Base-by-base conservation (phyloP, 1,139 yeast species). In the Blastobotrys serpentis region DNA sequence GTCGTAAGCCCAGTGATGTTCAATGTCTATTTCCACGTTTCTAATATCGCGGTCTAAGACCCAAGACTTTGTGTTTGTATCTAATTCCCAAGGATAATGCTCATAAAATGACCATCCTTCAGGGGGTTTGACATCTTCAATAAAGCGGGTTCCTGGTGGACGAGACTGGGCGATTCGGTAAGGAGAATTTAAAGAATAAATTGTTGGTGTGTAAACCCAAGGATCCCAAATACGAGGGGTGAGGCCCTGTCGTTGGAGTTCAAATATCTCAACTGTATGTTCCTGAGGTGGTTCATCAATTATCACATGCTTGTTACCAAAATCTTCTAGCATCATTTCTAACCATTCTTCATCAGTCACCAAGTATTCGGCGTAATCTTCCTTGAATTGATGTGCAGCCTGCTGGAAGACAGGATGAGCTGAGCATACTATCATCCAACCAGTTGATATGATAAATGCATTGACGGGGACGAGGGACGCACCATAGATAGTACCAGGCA, bases 381-480 rank as follows among this genome's bases (percentile, higher is more conserved):
- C 50, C 37, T 51, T 42, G 19, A 8, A 18, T 43, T 52, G 41
- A 47, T 61, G 42, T 54, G 62, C 49, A 39, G 63, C 57, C 43
- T 68, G 60, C 44, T 56, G 74, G 60, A 66, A 67, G 53, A 69
- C 71, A 1, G 92, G 92, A 63, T 84, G 94, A 42, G 81, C 75
- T 29, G 73, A 55, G 4, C 70, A 54, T 18, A 78, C 55, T 1
- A 73, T 54, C 0, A 67, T 57, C 95, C 95, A 86, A 0, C 83
- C 82, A 2, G 71, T 55, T 18, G 70, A 70, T 43, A 78, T 80
- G 50, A 82, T 76, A 1, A 84, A 69, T 1, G 75, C 55, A 47
- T 80, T 75, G 84, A 94, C 80, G 1, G 90, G 89, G 18, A 87
- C 75, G 50, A 73, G 81, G 11, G 79, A 76, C 0, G 95, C 88